These are phyloP conservation scores for Castanospermum australe DNA, from an alignment of 306 rosid species.

Conservation along the genomic window DNA sequence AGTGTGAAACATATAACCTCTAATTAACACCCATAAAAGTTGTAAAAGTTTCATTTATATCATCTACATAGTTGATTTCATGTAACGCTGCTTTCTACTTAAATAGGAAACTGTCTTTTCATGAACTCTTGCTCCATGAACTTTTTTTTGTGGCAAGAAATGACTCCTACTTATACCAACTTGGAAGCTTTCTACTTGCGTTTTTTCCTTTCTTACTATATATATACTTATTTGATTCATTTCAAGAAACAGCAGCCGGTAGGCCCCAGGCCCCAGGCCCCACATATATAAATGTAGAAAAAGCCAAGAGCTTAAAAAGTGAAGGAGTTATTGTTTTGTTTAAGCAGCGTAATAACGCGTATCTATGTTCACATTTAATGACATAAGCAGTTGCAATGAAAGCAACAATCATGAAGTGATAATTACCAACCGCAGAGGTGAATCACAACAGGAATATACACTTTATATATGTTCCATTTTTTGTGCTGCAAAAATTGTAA, in stretches of 20 bases:
- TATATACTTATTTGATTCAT: constrained; percentile 7
- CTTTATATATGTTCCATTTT: neutral
- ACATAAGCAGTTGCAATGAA: neutral
- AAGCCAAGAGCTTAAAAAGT: constrained; percentile 15
- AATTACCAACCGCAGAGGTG: neutral
- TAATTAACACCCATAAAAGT: neutral
- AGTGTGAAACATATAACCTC: too few species aligned
- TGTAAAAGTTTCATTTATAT: neutral
- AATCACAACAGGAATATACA: neutral
- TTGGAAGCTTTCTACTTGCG: neutral
- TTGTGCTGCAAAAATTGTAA: neutral
- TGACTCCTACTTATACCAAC: neutral
- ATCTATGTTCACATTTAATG: neutral
- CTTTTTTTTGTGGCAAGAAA: constrained; percentile 24
- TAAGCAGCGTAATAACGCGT: constrained; percentile 18
- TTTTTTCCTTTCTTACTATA: neutral
- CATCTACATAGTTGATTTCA: neutral
- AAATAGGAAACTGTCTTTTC: constrained; percentile 14
- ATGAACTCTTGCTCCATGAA: neutral
- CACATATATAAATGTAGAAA: neutral
- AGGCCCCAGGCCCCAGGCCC: constrained; percentile 11
- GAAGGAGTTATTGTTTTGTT: too few species aligned
- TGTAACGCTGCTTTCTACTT: neutral
- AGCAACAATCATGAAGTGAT: constrained; percentile 24
- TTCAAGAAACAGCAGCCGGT: neutral